Evolutionary conservation across 805 yeast species (phyloP).

Genomic region (Ogataea pini): DNA sequence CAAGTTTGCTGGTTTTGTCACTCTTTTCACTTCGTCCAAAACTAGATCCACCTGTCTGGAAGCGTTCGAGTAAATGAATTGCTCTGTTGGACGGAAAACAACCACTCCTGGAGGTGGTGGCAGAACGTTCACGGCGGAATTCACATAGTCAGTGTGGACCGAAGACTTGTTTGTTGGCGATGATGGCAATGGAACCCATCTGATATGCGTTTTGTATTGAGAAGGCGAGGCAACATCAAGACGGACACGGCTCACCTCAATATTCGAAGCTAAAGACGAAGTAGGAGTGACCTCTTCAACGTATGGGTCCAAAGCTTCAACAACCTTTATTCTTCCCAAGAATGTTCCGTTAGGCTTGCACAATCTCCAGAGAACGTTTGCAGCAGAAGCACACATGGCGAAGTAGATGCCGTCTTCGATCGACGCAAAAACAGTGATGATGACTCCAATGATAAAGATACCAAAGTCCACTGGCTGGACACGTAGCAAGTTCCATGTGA

Average conservation of each 20-base stretch:
- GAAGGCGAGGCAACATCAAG: neutral
- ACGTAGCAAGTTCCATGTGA: conserved; percentile 69
- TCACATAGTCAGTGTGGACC: conserved; percentile 42
- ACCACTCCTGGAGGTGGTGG: conserved; percentile 92
- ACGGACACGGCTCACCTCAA: neutral
- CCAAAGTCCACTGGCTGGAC: conserved; percentile 73
- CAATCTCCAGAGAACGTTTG: conserved; percentile 67
- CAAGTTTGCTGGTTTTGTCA: conserved; percentile 59
- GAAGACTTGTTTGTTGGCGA: conserved; percentile 20
- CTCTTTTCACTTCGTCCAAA: conserved; percentile 61
- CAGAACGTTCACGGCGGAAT: conserved; percentile 55
- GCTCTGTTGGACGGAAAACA: conserved; percentile 80
- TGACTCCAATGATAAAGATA: conserved; percentile 70
- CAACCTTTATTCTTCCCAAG: conserved; percentile 73
- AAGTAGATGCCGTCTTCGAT: conserved; percentile 91
- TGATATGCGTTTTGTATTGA: conserved; percentile 27
- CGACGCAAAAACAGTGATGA: conserved; percentile 73
- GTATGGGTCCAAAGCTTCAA: conserved; percentile 68
- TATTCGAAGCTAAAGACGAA: neutral
- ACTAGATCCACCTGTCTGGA: conserved; percentile 71
- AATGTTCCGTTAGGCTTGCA: conserved; percentile 83
- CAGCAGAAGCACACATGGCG: conserved; percentile 82
- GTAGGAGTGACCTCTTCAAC: conserved; percentile 30
- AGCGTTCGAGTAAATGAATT: conserved; percentile 80
- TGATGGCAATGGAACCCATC: conserved; percentile 68